Conservation (phyloP, 1,139 yeast genomes). For the Yamadazyma triangularis region DNA sequence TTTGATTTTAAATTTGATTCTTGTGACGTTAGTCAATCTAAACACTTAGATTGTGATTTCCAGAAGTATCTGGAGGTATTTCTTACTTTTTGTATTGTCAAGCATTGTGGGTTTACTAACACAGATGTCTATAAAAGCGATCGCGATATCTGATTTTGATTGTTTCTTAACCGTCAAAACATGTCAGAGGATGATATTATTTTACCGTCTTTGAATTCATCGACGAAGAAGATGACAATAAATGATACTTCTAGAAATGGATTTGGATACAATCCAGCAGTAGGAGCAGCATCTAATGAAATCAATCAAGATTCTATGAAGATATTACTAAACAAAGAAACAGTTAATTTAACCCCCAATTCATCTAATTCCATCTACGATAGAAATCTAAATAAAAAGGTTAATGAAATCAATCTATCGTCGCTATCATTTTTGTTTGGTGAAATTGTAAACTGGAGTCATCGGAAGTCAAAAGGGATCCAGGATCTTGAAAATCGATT, state of each 20-base stretch:
- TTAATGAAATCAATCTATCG: conserved; percentile 62
- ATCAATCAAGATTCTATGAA: conserved; percentile 34
- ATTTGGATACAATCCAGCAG: conserved; percentile 44
- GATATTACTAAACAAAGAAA: conserved; percentile 30
- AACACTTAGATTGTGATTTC: too few relatives aligned
- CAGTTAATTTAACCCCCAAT: conserved; percentile 28
- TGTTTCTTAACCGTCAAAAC: neutral
- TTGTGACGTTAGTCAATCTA: too few relatives aligned
- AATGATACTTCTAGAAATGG: conserved; percentile 31
- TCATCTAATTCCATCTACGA: conserved; percentile 54
- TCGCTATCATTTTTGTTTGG: conserved; percentile 68
- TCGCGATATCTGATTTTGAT: too few relatives aligned
- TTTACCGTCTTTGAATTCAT: conserved; percentile 31
- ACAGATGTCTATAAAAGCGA: too few relatives aligned
- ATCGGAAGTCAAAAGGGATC: conserved; percentile 61
- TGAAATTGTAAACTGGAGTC: conserved; percentile 68
- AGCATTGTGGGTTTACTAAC: too few relatives aligned
- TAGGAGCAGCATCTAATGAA: conserved; percentile 38
- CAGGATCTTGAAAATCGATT: conserved; percentile 74
- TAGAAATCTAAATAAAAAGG: conserved; percentile 55
- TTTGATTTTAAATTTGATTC: too few relatives aligned
- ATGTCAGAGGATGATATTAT: conserved; percentile 33
- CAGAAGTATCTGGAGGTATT: too few relatives aligned
- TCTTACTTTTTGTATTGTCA: too few relatives aligned
- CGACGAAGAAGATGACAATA: conserved; percentile 32